A percentile compares a stretch with the other conserved stretches of the same genome.
Evolutionary conservation across 257 asterid species (phyloP).

Genomic region (Mitragyna speciosa): DNA sequence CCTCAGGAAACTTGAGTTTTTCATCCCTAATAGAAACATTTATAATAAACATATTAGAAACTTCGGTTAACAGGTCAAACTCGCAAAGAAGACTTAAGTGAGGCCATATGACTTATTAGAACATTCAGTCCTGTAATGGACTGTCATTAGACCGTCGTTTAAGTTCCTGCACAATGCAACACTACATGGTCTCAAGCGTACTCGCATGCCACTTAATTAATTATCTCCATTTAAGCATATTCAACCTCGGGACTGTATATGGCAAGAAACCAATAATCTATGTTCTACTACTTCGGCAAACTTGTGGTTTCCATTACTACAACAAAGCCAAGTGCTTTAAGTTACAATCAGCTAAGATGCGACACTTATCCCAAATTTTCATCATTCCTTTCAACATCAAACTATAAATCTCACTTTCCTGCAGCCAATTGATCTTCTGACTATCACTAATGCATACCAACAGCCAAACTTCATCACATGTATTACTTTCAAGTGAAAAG

Average conservation of each 20-base stretch:
- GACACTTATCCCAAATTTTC: neutral
- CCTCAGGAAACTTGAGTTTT: constrained; percentile 66
- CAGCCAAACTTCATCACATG: neutral
- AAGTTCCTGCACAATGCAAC: neutral
- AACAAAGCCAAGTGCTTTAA: neutral
- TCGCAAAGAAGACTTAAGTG: neutral
- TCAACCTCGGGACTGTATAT: neutral
- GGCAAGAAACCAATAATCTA: neutral
- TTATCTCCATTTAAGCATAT: constrained; percentile 1
- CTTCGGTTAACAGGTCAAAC: neutral
- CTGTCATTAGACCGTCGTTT: neutral
- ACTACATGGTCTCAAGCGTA: neutral
- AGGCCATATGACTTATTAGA: neutral
- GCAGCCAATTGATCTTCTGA: neutral
- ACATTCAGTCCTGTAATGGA: neutral
- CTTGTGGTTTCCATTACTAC: neutral
- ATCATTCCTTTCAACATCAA: neutral
- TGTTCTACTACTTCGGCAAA: neutral
- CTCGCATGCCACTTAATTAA: neutral
- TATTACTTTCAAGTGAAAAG: neutral
- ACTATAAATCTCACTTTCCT: neutral
- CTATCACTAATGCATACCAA: neutral
- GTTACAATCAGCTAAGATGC: neutral
- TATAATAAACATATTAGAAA: constrained; percentile 9
- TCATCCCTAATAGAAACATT: constrained; percentile 56